Conservation (phyloP, 345 rosid species). For the Pistacia integerrima region DNA sequence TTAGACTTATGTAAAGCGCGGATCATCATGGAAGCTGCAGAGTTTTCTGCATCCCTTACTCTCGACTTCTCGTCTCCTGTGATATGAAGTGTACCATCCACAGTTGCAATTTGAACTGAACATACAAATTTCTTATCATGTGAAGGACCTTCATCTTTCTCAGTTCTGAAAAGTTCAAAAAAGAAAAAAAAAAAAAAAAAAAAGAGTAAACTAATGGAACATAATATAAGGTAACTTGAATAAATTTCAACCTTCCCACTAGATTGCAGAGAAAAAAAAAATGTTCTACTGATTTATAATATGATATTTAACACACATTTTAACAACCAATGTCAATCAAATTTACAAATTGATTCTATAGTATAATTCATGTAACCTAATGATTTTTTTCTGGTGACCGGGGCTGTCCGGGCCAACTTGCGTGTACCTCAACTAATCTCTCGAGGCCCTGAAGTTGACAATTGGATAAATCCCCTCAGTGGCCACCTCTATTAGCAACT, state of each 20-base stretch:
- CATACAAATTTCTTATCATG: slow-evolving; percentile 49
- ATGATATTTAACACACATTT: background rate
- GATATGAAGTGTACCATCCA: slow-evolving; percentile 35
- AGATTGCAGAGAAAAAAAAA: background rate
- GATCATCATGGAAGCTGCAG: slow-evolving; percentile 67
- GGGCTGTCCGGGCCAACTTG: too few relatives aligned
- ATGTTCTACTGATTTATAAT: background rate
- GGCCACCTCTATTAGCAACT: too few relatives aligned
- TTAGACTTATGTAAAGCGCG: slow-evolving; percentile 36
- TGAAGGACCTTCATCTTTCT: slow-evolving; percentile 55
- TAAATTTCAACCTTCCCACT: background rate
- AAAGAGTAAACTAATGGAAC: background rate
- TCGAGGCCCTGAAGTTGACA: too few relatives aligned
- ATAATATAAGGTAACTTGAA: background rate
- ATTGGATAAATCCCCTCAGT: too few relatives aligned
- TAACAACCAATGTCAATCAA: background rate
- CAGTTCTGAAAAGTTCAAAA: slow-evolving; percentile 41
- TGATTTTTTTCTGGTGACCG: too few relatives aligned
- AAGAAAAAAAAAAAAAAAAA: background rate
- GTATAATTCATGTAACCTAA: background rate
- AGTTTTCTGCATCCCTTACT: slow-evolving; percentile 65
- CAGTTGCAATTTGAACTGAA: slow-evolving; percentile 49
- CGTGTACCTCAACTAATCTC: too few relatives aligned
- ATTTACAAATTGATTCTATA: background rate
- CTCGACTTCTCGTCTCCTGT: slow-evolving; percentile 52